These are phyloP conservation scores for Juncus effusus DNA, from an alignment of 176 grass and related monocot species.

Conservation along the genomic window DNA sequence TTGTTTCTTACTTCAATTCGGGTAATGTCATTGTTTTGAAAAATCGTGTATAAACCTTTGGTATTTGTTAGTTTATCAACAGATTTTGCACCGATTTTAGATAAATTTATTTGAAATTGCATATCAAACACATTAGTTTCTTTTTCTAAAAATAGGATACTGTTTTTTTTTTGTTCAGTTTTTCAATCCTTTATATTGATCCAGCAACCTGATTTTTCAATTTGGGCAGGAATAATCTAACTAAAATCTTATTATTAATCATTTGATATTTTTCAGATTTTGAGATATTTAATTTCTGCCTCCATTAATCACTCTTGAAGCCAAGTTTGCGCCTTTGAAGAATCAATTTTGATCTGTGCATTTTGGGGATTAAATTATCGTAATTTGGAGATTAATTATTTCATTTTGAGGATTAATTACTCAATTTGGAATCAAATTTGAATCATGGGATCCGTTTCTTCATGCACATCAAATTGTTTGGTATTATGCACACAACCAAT, in stretches of 20 bases:
- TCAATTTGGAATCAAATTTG: conserved; percentile 17
- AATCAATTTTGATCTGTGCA: not conserved
- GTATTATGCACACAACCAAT: conserved; percentile 43
- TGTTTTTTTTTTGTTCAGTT: conserved; percentile 22
- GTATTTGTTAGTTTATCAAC: conserved; percentile 14
- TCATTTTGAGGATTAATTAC: not conserved
- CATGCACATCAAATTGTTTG: conserved; percentile 57
- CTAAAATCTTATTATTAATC: conserved; percentile 20
- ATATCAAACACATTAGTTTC: too few relatives aligned
- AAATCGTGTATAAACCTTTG: not conserved
- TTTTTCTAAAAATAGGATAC: conserved; percentile 27
- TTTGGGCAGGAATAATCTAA: not conserved
- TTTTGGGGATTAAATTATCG: conserved; percentile 28
- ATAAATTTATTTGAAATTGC: not conserved
- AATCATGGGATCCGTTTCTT: conserved; percentile 82
- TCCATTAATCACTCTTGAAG: conserved; percentile 5
- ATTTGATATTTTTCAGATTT: conserved; percentile 21
- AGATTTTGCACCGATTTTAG: not conserved
- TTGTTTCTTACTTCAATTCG: not conserved
- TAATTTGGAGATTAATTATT: not conserved
- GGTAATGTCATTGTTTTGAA: not conserved
- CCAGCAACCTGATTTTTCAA: conserved; percentile 4
- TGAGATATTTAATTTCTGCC: conserved; percentile 19
- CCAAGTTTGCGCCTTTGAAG: conserved; percentile 3
- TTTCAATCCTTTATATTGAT: conserved; percentile 14